Conservation (phyloP, 257 asterid genomes). For the Linderniella brevidens region DNA sequence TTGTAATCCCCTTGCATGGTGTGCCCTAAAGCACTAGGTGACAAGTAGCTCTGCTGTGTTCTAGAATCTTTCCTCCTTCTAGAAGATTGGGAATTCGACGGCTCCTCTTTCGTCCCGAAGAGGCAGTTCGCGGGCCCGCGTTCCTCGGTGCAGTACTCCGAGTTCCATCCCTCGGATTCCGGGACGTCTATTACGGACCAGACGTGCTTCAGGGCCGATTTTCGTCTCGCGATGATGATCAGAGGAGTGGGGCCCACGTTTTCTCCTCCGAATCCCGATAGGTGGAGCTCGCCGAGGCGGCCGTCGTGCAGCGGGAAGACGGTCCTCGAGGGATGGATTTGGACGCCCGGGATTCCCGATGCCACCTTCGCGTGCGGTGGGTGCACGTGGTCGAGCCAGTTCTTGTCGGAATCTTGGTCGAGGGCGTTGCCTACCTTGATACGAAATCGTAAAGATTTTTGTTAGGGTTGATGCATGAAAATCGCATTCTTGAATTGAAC, state of each 20-base stretch:
- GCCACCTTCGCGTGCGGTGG: conserved; percentile 68
- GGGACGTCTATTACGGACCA: conserved; percentile 84
- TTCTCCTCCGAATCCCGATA: conserved; percentile 58
- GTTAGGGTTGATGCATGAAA: not conserved
- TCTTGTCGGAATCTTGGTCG: conserved; percentile 22
- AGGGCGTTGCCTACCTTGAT: conserved; percentile 23
- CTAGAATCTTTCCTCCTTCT: conserved; percentile 40
- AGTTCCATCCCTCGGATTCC: conserved; percentile 89
- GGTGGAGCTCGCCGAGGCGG: conserved; percentile 67
- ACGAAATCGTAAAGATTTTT: not conserved
- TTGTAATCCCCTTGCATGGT: conserved; percentile 13
- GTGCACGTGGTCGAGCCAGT: conserved; percentile 56
- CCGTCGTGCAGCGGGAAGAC: conserved; percentile 70
- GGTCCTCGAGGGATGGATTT: conserved; percentile 46
- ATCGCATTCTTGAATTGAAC: too few relatives aligned
- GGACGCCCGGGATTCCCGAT: conserved; percentile 40
- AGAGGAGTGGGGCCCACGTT: conserved; percentile 33
- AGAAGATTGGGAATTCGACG: conserved; percentile 10
- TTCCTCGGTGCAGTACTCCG: conserved; percentile 67
- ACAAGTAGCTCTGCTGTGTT: conserved; percentile 36
- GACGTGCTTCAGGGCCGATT: conserved; percentile 31
- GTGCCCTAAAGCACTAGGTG: conserved; percentile 11
- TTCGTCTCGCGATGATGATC: conserved; percentile 24
- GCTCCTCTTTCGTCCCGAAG: conserved; percentile 45
- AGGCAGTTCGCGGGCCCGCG: conserved; percentile 71